Evolutionary conservation across 73 alveolate genomes (phyloP).

Genomic region (Blepharisma stoltei): DNA sequence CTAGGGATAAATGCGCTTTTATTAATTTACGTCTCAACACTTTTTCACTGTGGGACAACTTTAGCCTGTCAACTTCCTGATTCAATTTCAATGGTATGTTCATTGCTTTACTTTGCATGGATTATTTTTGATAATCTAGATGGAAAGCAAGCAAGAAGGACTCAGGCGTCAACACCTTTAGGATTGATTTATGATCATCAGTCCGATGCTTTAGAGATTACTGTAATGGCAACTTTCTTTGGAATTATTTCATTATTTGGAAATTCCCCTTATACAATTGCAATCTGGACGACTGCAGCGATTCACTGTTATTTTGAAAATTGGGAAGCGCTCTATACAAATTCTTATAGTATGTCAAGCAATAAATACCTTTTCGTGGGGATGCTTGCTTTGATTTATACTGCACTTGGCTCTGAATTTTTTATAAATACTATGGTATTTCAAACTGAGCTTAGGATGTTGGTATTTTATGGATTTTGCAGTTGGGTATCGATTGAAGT

Average conservation of each 20-base stretch:
- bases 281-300: background rate
- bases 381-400: background rate
- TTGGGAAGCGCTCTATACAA: slow-evolving; percentile 49
- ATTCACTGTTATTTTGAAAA: slow-evolving; percentile 45
- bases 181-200: slow-evolving; percentile 79
- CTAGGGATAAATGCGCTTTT: background rate
- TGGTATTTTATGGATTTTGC: background rate
- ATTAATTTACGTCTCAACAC: background rate
- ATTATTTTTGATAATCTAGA: slow-evolving; percentile 70
- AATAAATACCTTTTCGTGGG: slow-evolving; percentile 31
- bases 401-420: background rate
- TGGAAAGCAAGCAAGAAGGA: slow-evolving; percentile 86
- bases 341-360: slow-evolving; percentile 33
- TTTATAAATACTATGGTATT: background rate
- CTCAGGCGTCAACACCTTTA: slow-evolving; percentile 71
- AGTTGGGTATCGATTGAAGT: background rate
- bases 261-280: background rate
- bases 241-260: background rate
- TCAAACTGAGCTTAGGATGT: background rate
- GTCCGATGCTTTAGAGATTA: slow-evolving; percentile 49
- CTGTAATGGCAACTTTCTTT: slow-evolving; percentile 8
- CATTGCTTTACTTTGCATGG: slow-evolving; percentile 31
- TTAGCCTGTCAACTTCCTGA: slow-evolving; percentile 18
- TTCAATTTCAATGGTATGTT: background rate
- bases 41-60: background rate